Evolutionary conservation across 441 rosid species (phyloP).

Genomic region (Pelargonium citronellum): DNA sequence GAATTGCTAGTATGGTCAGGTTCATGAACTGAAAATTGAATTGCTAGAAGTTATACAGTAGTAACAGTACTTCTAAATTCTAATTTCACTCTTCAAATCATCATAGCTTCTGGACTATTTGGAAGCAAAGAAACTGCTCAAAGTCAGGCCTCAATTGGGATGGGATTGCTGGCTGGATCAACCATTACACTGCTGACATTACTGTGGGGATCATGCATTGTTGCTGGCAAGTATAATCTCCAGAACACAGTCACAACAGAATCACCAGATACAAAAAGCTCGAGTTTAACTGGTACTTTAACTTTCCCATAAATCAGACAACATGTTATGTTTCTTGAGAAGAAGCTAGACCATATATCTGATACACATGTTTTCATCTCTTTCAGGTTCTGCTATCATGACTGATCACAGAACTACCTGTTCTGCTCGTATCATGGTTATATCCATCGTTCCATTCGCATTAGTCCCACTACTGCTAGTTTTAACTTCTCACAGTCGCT

Average conservation of each 20-base stretch:
- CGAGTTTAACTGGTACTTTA: neutral
- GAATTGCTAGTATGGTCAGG: too few species aligned
- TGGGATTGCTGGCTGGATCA: constrained; percentile 1
- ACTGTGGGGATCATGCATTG: neutral
- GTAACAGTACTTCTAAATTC: neutral
- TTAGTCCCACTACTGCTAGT: constrained; percentile 21
- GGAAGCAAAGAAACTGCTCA: constrained; percentile 5
- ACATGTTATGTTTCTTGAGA: neutral
- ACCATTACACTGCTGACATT: neutral
- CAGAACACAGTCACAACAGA: neutral
- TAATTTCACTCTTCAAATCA: neutral
- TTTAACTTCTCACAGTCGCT: constrained; percentile 19
- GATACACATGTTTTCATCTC: neutral
- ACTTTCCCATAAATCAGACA: neutral
- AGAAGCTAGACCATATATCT: neutral
- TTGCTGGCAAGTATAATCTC: neutral
- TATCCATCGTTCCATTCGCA: constrained; percentile 25
- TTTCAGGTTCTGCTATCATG: constrained; percentile 27
- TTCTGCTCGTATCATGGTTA: constrained; percentile 25
- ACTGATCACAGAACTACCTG: constrained; percentile 15
- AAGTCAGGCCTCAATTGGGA: neutral
- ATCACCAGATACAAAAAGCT: neutral
- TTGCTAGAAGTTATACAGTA: too few species aligned
- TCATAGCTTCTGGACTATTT: neutral
- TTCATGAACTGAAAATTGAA: too few species aligned